phyloP scores from a whole-genome alignment of 345 rosid genomes.

The Lepidium aucheri region DNA sequence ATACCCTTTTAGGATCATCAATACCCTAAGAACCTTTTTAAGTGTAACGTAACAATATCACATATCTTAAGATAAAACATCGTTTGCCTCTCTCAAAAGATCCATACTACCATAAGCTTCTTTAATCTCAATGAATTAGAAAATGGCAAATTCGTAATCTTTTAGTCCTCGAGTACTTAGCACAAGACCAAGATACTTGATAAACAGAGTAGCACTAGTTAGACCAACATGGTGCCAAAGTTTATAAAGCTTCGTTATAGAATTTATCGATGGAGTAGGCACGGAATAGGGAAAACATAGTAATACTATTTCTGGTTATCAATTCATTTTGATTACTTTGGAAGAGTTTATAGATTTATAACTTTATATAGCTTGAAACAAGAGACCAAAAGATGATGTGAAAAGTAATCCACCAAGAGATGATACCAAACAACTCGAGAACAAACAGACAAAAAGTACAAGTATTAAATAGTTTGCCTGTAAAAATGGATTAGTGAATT shows the following conservation, averaged over 20 bases:
- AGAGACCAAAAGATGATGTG: background rate
- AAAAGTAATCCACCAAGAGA: conserved; percentile 17
- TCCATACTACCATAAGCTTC: background rate
- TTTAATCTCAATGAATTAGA: background rate
- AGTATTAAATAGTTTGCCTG: background rate
- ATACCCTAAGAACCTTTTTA: background rate
- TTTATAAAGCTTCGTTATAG: background rate
- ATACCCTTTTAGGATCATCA: background rate
- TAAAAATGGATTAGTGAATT: conserved; percentile 8
- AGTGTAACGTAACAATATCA: background rate
- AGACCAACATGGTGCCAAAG: background rate
- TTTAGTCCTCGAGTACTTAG: background rate
- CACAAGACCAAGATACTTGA: background rate
- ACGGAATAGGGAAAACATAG: background rate
- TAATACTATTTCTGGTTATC: background rate
- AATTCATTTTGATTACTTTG: background rate
- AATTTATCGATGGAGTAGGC: background rate
- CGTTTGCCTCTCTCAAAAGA: background rate
- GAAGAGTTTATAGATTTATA: background rate
- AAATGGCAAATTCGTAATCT: background rate
- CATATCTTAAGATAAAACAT: background rate
- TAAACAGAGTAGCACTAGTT: background rate
- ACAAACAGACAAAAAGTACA: conserved; percentile 14
- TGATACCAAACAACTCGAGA: conserved; percentile 12
- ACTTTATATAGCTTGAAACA: conserved; percentile 2